phyloP scores from a whole-genome alignment of 148 eudicot species.

The Hydrangea macrophylla region DNA sequence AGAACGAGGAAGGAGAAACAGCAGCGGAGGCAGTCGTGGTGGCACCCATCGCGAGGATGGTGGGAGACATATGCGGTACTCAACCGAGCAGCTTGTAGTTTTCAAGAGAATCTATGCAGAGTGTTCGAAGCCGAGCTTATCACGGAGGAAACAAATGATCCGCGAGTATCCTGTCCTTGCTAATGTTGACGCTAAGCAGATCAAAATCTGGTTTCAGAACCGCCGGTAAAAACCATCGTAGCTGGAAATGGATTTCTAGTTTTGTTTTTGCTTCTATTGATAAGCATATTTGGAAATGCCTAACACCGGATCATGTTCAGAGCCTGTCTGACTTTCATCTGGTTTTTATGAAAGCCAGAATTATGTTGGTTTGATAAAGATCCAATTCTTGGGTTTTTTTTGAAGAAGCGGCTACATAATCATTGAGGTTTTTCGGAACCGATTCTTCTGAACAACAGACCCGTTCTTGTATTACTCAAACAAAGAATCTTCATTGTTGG shows the following conservation, averaged over 20 bases:
- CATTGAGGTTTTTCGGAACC: too few relatives aligned
- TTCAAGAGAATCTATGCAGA: slow-evolving; percentile 13
- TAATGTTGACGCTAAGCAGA: slow-evolving; percentile 14
- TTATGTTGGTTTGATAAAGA: too few relatives aligned
- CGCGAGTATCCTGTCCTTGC: slow-evolving; percentile 7
- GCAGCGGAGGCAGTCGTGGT: not conserved
- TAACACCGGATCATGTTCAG: too few relatives aligned
- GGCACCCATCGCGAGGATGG: slow-evolving; percentile 1
- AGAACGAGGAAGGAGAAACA: not conserved
- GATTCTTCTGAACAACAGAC: too few relatives aligned
- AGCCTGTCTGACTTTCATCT: too few relatives aligned
- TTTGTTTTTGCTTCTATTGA: not conserved
- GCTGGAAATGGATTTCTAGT: not conserved
- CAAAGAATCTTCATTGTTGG: too few relatives aligned
- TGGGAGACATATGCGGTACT: slow-evolving; percentile 6
- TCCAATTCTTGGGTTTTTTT: too few relatives aligned
- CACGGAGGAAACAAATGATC: slow-evolving; percentile 4
- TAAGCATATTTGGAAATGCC: too few relatives aligned
- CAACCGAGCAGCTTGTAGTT: slow-evolving; percentile 12
- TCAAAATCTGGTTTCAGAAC: slow-evolving; percentile 22
- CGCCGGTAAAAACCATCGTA: slow-evolving; percentile 8
- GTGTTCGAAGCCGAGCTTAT: slow-evolving; percentile 16
- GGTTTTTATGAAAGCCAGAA: too few relatives aligned
- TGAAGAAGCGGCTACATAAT: too few relatives aligned
- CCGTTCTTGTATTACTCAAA: too few relatives aligned